Evolutionary conservation across 2,329 filamentous ascomycete species (phyloP).

Genomic region (Fusarium poae): DNA sequence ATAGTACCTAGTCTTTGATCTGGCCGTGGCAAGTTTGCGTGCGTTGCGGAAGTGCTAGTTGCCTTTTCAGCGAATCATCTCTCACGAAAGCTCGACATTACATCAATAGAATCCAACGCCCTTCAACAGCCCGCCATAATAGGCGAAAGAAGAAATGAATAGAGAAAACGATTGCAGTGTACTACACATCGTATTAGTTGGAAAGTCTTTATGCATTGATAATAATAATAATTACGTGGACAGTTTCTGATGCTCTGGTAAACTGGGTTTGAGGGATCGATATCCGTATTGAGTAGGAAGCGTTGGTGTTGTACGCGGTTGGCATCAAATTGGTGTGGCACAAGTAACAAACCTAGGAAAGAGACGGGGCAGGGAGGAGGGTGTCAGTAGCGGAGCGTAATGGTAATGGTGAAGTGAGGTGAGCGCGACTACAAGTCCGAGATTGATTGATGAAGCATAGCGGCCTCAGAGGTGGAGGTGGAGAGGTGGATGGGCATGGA

Average conservation of each 20-base stretch:
- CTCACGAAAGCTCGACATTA: constrained; percentile 18
- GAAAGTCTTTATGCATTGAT: constrained; percentile 4
- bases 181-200: constrained; percentile 16
- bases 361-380: constrained; percentile 44
- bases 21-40: constrained; percentile 4
- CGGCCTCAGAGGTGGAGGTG: constrained; percentile 45
- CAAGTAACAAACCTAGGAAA: constrained; percentile 35
- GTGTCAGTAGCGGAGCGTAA: constrained; percentile 45
- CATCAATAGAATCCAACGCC: constrained; percentile 11
- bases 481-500: constrained; percentile 32
- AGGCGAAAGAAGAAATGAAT: constrained; percentile 21
- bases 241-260: constrained; percentile 14
- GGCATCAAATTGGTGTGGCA: constrained; percentile 45
- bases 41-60: background rate
- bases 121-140: constrained; percentile 26
- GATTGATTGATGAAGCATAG: constrained; percentile 49
- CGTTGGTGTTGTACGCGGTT: constrained; percentile 31
- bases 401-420: constrained; percentile 21
- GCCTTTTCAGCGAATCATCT: constrained; percentile 10
- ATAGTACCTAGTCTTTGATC: background rate
- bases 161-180: constrained; percentile 7
- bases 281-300: constrained; percentile 13
- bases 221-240: constrained; percentile 1
- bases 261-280: background rate
- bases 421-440: constrained; percentile 42